Percentiles rank a stretch among this genome's conserved stretches.
phyloP scores from a whole-genome alignment of 2,329 filamentous ascomycete species.

The Fusarium buharicum region DNA sequence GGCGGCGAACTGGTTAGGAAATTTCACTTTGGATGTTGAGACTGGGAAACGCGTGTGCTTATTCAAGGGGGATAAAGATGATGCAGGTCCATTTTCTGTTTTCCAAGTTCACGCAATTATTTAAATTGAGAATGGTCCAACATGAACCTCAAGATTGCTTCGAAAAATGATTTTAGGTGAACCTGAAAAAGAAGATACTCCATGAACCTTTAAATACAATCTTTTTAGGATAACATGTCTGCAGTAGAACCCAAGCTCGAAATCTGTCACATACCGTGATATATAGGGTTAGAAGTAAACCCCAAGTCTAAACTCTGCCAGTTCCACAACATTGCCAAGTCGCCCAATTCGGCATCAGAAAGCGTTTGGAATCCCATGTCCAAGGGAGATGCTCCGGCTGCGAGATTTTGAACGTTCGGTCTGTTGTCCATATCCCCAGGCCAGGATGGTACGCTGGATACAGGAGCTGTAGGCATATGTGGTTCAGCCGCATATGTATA shows the following conservation, averaged over 20 bases:
- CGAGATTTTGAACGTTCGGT: not conserved
- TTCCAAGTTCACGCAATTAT: no score
- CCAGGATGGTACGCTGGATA: not conserved
- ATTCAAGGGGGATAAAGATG: no score
- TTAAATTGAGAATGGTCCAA: no score
- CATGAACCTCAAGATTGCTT: no score
- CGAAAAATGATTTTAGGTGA: no score
- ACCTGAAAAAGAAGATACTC: no score
- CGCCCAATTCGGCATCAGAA: constrained; percentile 19
- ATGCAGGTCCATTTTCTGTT: no score
- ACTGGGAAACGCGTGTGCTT: no score
- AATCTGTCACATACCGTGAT: not conserved
- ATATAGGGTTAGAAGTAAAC: constrained; percentile 20
- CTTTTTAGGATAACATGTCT: no score
- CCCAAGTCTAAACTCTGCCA: constrained; percentile 26
- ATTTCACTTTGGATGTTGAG: no score
- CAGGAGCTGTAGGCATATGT: not conserved
- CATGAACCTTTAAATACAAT: no score
- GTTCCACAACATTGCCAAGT: constrained; percentile 28
- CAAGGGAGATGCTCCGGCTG: not conserved
- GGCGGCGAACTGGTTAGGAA: no score
- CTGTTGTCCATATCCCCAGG: not conserved
- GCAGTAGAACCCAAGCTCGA: accelerated
- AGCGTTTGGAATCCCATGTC: constrained; percentile 19
- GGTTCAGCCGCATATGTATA: not conserved